Percentiles rank a stretch among this genome's conserved stretches.
Evolutionary conservation across 495 filamentous ascomycete genomes (phyloP).

Genomic region (Eremomyces bilateralis): DNA sequence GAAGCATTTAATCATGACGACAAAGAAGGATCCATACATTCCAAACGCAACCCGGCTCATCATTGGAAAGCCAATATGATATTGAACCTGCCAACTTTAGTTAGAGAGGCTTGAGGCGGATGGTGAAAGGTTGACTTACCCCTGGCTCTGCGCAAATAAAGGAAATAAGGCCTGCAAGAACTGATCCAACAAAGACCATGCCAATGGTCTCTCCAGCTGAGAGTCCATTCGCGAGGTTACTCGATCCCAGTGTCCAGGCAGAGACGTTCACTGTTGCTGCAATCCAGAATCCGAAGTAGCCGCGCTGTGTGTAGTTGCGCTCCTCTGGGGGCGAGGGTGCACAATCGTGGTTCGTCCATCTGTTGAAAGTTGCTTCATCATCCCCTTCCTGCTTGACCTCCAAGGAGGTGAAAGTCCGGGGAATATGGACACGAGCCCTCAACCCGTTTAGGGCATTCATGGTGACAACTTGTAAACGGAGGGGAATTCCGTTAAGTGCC

Average conservation of each 20-base stretch:
- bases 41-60: neutral
- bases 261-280: neutral
- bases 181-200: slow-evolving; percentile 1
- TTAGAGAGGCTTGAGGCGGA: too few species aligned
- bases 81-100: too few species aligned
- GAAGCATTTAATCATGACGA: slow-evolving; percentile 2
- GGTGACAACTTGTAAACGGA: too few species aligned
- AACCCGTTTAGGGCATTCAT: too few species aligned
- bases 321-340: neutral
- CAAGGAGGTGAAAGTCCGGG: neutral
- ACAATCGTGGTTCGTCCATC: neutral
- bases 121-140: too few species aligned
- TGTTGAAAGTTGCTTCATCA: neutral
- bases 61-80: slow-evolving; percentile 1
- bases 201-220: neutral
- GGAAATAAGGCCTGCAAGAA: neutral
- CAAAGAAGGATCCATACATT: neutral
- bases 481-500: too few species aligned
- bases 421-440: neutral
- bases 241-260: neutral
- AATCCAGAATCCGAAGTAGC: neutral
- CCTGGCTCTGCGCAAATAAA: neutral
- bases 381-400: neutral
- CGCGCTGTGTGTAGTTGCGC: neutral
- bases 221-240: neutral